Percentiles rank a stretch among this genome's conserved stretches.
These are phyloP conservation scores for Dothideomycetes sp. DNA, from an alignment of 2,329 filamentous ascomycete species.

Conservation along the genomic window DNA sequence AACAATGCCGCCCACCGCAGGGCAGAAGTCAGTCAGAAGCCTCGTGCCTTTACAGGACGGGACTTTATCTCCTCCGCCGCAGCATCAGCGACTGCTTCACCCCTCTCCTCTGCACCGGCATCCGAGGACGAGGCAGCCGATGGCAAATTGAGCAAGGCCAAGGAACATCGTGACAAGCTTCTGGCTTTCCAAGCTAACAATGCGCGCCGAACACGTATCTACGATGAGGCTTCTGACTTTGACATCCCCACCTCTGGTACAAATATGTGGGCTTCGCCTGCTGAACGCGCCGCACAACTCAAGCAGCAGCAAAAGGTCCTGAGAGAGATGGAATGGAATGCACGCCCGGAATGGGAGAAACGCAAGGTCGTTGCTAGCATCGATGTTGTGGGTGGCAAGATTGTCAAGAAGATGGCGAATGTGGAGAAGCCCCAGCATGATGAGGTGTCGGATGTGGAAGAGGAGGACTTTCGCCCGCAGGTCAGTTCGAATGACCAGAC, in stretches of 20 bases:
- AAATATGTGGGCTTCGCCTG: slow-evolving; percentile 75
- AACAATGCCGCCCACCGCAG: slow-evolving; percentile 62
- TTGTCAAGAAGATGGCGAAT: slow-evolving; percentile 59
- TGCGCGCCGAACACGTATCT: slow-evolving; percentile 68
- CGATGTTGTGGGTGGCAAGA: slow-evolving; percentile 65
- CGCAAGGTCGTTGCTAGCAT: slow-evolving; percentile 74
- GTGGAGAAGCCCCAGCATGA: slow-evolving; percentile 46
- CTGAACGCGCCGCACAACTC: slow-evolving; percentile 70
- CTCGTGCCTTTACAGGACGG: slow-evolving; percentile 23
- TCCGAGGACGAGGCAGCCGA: slow-evolving; percentile 27
- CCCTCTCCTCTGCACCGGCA: slow-evolving; percentile 22
- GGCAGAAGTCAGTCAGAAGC: slow-evolving; percentile 47
- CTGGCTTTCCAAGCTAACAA: slow-evolving; percentile 79
- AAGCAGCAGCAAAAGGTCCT: slow-evolving; percentile 78
- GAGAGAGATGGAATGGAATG: slow-evolving; percentile 78
- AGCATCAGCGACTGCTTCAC: slow-evolving; percentile 23
- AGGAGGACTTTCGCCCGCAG: slow-evolving; percentile 21
- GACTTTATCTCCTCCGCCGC: slow-evolving; percentile 23
- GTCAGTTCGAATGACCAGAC: slow-evolving; percentile 14
- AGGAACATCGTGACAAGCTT: slow-evolving; percentile 69
- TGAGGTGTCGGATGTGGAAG: slow-evolving; percentile 39
- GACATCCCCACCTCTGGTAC: slow-evolving; percentile 50
- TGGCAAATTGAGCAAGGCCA: slow-evolving; percentile 56
- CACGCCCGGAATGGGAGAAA: slow-evolving; percentile 80
- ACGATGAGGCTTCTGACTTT: slow-evolving; percentile 73